Base-by-base conservation (phyloP, 306 rosid species). In the Carpinus fangiana region DNA sequence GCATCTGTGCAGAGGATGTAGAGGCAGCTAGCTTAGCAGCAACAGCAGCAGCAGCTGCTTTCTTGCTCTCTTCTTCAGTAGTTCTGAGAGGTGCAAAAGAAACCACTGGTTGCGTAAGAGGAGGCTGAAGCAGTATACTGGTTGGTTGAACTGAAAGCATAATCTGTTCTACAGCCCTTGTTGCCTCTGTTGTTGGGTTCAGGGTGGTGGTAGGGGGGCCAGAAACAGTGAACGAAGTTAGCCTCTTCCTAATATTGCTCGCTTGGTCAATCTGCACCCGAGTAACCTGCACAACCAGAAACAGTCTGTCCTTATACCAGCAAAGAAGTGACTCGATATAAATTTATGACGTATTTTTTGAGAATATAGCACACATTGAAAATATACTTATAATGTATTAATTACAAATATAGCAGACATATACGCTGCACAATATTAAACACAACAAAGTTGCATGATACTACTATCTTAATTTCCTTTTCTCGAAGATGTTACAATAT, bases 1-100 rank as follows among this genome's bases (percentile, higher is more conserved):
- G 88, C 97, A 93, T 93, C 80, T 88, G 97, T 18, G 98, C 98
- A 23, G 98, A 93, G 41, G 98, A 93, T 28, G 96, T 52, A 28
- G 98, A 93, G n/a, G 97, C 98, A 47, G 98, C 95, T 77, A 93
- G 90, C 82, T 92, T 93, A 56, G 98, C 98, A 82, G 92, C 97
- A 77, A 93, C 92, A 5, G 97, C 98, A 5, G 97, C 96, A 0
- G 98, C 93, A 0, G 89, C 93, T 43, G 96, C 91, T 80, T 85
- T 93, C 81, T 91, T 93, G 86, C 84, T 87, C 73, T 93, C 97
- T 75, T 93, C 98, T 61, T 93, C 97, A 66, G 87, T 70, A 75
- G 82, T 78, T 86, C 86, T 88, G 31, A 81, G 80, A 72, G 92
- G 79, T 55, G 86, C 81, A 87, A 82, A 90, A 67, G 98, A 79